Evolutionary conservation across 1,284 basidiomycete species (phyloP).

Genomic region (Trametes sp.): DNA sequence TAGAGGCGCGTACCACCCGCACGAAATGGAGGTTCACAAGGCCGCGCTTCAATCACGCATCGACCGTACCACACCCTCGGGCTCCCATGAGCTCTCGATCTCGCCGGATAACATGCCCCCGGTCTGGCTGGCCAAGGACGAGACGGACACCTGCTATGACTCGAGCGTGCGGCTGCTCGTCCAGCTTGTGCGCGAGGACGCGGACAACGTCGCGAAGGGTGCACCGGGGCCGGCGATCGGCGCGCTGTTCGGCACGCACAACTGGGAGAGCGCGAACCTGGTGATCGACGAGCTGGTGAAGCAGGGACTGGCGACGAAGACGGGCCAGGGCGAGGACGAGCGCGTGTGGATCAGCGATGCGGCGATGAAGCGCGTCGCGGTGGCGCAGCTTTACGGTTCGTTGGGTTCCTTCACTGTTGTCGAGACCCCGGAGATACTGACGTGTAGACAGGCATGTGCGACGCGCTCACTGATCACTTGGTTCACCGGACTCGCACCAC

Average conservation of each 20-base stretch:
- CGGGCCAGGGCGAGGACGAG: conserved; percentile 36
- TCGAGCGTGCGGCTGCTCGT: conserved; percentile 70
- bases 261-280: conserved; percentile 69
- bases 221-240: conserved; percentile 57
- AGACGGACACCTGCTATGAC: conserved; percentile 88
- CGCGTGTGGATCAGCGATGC: conserved; percentile 52
- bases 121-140: conserved; percentile 72
- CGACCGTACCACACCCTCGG: conserved; percentile 38
- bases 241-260: conserved; percentile 89
- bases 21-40: conserved; percentile 69
- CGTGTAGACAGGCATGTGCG: conserved; percentile 73
- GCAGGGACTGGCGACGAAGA: conserved; percentile 59
- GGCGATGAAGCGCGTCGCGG: conserved; percentile 72
- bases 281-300: conserved; percentile 71
- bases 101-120: conserved; percentile 68
- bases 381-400: conserved; percentile 88
- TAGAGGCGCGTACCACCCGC: conserved; percentile 90
- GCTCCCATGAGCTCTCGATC: conserved; percentile 49
- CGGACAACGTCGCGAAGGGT: conserved; percentile 33
- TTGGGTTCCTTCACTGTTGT: conserved; percentile 11
- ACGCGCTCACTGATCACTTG: conserved; percentile 79
- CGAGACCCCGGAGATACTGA: not conserved
- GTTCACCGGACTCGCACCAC: conserved; percentile 61
- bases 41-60: conserved; percentile 34
- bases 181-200: conserved; percentile 58